Evolutionary conservation across 495 filamentous ascomycete species (phyloP).

Genomic region (Halenospora varia): DNA sequence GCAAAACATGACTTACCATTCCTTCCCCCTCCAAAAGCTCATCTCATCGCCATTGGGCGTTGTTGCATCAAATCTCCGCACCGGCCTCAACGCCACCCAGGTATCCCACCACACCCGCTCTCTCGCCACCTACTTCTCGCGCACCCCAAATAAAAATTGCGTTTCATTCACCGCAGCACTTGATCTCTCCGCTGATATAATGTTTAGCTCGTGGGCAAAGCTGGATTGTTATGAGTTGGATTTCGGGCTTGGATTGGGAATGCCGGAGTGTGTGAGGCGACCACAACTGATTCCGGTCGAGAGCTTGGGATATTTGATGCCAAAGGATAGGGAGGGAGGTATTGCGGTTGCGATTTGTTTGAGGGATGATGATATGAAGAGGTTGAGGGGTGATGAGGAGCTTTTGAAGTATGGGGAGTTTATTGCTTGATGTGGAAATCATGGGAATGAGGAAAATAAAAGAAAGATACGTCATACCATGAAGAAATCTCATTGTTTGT

Average conservation of each 20-base stretch:
- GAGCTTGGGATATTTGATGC: slow-evolving; percentile 45
- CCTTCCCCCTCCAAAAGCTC: slow-evolving; percentile 28
- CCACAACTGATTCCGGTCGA: slow-evolving; percentile 42
- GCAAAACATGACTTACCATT: slow-evolving; percentile 37
- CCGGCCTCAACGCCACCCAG: slow-evolving; percentile 36
- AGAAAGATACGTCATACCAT: too few species aligned
- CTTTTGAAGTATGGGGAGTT: too few species aligned
- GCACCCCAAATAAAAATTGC: slow-evolving; percentile 28
- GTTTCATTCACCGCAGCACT: slow-evolving; percentile 29
- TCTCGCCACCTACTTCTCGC: slow-evolving; percentile 37
- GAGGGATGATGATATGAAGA: too few species aligned
- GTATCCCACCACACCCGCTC: slow-evolving; percentile 31
- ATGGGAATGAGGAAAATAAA: too few species aligned
- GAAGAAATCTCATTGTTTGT: too few species aligned
- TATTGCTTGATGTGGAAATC: too few species aligned
- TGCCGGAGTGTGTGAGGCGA: slow-evolving; percentile 43
- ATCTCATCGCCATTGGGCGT: slow-evolving; percentile 32
- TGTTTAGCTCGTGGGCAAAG: slow-evolving; percentile 53
- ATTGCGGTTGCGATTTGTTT: too few species aligned
- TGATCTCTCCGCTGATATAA: slow-evolving; percentile 36
- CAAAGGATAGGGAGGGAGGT: too few species aligned
- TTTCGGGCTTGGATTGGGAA: slow-evolving; percentile 47
- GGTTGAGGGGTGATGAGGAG: too few species aligned
- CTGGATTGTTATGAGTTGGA: slow-evolving; percentile 40
- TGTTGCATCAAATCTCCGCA: slow-evolving; percentile 42